Conservation (phyloP, 2,329 filamentous ascomycete genomes). For the Cladosporium velox region DNA sequence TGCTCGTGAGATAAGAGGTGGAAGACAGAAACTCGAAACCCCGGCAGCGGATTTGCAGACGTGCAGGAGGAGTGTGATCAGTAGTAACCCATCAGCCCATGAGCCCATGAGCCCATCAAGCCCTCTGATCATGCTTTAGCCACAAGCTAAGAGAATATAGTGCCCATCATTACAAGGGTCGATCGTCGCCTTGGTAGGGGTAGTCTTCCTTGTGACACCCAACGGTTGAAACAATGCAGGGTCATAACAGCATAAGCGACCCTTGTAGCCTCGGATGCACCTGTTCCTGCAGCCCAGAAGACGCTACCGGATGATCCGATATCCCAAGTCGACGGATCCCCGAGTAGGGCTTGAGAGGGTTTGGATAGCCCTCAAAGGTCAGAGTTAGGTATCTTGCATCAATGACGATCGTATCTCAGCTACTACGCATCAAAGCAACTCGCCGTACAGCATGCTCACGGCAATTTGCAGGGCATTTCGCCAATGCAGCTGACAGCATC, state of each 20-base stretch:
- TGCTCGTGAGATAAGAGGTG: neutral
- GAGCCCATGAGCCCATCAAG: neutral
- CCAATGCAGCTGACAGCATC: neutral
- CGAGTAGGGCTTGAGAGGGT: neutral
- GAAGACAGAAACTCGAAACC: neutral
- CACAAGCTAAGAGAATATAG: neutral
- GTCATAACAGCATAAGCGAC: constrained; percentile 1
- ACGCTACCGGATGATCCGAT: neutral
- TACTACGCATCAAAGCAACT: neutral
- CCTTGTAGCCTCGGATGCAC: constrained; percentile 4
- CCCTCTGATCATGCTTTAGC: neutral
- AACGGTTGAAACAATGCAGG: constrained; percentile 3
- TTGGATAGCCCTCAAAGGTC: neutral
- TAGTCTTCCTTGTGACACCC: neutral
- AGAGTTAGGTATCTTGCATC: neutral
- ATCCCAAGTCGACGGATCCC: constrained; percentile 11
- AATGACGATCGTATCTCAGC: neutral
- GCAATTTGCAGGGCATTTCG: neutral
- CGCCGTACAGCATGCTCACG: neutral
- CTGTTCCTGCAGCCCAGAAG: constrained; percentile 12
- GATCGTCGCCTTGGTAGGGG: constrained; percentile 6
- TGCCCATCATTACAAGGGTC: neutral
- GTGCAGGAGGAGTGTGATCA: constrained; percentile 2
- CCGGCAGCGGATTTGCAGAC: neutral
- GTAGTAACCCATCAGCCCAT: neutral